These are phyloP conservation scores for Coemansia asiatica DNA, from an alignment of 192 early-diverging fungal genomes.

Conservation along the genomic window DNA sequence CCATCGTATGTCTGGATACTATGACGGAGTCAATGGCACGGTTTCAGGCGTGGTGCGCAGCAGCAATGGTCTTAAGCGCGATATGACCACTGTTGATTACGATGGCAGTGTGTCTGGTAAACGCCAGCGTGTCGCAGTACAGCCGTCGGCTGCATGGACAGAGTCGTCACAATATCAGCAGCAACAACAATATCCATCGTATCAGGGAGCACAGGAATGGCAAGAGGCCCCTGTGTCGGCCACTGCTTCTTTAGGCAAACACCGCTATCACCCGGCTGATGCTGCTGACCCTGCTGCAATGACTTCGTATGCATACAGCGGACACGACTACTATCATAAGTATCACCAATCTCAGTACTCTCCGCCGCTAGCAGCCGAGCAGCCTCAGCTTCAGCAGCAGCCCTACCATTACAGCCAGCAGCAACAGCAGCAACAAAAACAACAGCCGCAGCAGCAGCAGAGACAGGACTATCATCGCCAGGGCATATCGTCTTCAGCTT, in stretches of 20 bases:
- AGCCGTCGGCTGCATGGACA: slow-evolving; percentile 28
- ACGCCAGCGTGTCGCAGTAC: slow-evolving; percentile 42
- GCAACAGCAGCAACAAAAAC: slow-evolving; percentile 1
- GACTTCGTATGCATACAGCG: slow-evolving; percentile 3
- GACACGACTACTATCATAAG: too few species aligned
- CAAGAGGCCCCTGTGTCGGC: neutral
- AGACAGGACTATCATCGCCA: neutral
- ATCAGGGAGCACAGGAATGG: slow-evolving; percentile 7
- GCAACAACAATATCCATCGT: slow-evolving; percentile 11
- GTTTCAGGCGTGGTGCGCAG: too few species aligned
- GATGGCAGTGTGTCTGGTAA: slow-evolving; percentile 12
- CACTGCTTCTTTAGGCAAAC: neutral
- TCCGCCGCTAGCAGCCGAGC: too few species aligned
- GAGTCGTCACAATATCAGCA: slow-evolving; percentile 1
- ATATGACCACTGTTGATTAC: neutral
- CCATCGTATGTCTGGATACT: neutral
- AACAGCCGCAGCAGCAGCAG: slow-evolving; percentile 4
- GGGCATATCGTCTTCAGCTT: slow-evolving; percentile 1
- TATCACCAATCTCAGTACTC: too few species aligned
- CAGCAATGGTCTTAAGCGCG: too few species aligned
- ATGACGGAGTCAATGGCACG: too few species aligned
- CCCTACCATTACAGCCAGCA: neutral
- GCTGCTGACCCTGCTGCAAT: neutral
- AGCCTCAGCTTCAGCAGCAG: too few species aligned
- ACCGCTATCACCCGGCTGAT: slow-evolving; percentile 6